Evolutionary conservation across 345 rosid species (phyloP).

Genomic region (Camelina neglecta): DNA sequence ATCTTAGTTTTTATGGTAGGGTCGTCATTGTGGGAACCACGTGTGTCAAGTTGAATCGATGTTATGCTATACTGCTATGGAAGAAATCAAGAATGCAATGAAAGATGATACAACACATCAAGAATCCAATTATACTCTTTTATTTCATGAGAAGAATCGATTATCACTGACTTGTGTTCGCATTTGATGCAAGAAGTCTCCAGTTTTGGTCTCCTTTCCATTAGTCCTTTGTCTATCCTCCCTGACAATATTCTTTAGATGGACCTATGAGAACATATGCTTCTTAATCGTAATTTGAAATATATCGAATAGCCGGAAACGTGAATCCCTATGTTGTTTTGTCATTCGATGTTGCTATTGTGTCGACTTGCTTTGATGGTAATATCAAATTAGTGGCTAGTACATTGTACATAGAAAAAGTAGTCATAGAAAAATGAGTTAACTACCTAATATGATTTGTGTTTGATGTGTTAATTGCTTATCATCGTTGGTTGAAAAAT

Average conservation of each 20-base stretch:
- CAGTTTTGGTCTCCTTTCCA: slow-evolving; percentile 57
- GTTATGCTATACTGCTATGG: slow-evolving; percentile 53
- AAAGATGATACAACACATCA: slow-evolving; percentile 36
- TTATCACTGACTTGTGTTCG: slow-evolving; percentile 61
- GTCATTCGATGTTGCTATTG: slow-evolving; percentile 1
- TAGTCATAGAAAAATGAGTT: too few species aligned
- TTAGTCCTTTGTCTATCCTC: slow-evolving; percentile 48
- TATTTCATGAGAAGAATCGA: slow-evolving; percentile 19
- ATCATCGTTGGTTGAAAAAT: background rate
- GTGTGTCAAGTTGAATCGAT: slow-evolving; percentile 70
- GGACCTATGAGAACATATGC: slow-evolving; percentile 44
- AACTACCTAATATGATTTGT: background rate
- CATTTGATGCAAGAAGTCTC: slow-evolving; percentile 72
- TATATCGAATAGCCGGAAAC: background rate
- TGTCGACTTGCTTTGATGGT: background rate
- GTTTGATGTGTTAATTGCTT: background rate
- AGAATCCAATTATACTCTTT: slow-evolving; percentile 11
- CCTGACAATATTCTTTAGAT: slow-evolving; percentile 49
- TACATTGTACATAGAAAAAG: too few species aligned
- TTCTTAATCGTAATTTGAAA: slow-evolving; percentile 17
- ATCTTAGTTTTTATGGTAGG: slow-evolving; percentile 53
- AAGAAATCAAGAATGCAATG: slow-evolving; percentile 18
- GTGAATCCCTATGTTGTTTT: background rate
- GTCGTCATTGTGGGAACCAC: slow-evolving; percentile 50
- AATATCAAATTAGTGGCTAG: background rate